These are phyloP conservation scores for Clonostachys byssicola DNA, from an alignment of 2,329 filamentous ascomycete species.

Conservation along the genomic window DNA sequence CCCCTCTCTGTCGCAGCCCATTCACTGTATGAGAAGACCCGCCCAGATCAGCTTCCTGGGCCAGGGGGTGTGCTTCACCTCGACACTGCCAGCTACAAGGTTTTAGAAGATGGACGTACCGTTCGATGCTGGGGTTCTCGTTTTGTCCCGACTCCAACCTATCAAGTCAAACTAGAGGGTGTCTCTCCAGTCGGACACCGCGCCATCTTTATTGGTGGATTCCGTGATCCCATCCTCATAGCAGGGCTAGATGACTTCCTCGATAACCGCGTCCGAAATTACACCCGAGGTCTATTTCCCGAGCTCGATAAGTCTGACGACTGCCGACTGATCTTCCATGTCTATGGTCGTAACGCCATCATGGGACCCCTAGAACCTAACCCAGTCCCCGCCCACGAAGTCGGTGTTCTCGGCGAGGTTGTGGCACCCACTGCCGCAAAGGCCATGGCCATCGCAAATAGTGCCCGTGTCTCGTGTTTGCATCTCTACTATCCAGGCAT, in stretches of 20 bases:
- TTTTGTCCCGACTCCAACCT: constrained; percentile 24
- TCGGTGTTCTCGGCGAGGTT: constrained; percentile 40
- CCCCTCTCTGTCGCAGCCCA: constrained; percentile 43
- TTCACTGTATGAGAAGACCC: constrained; percentile 47
- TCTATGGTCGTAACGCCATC: constrained; percentile 34
- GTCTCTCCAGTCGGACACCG: constrained; percentile 35
- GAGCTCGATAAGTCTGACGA: constrained; percentile 11
- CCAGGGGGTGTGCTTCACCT: constrained; percentile 43
- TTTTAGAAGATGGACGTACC: constrained; percentile 22
- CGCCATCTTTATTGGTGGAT: constrained; percentile 36
- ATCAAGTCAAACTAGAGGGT: constrained; percentile 45
- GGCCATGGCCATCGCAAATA: constrained; percentile 32
- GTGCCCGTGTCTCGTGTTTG: constrained; percentile 29
- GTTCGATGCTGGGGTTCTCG: constrained; percentile 32
- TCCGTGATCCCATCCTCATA: constrained; percentile 41
- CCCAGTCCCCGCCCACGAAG: constrained; percentile 20
- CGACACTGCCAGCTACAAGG: constrained; percentile 31
- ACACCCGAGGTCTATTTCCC: constrained; percentile 11
- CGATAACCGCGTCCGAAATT: constrained; percentile 22
- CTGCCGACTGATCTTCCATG: constrained; percentile 36
- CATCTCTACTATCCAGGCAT: constrained; percentile 42
- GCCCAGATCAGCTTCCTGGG: constrained; percentile 41
- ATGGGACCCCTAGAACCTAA: constrained; percentile 21
- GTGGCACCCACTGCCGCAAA: constrained; percentile 34
- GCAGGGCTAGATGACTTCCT: constrained; percentile 29